Evolutionary conservation across 176 grass and related monocot genomes (phyloP).

Genomic region (Tillandsia leiboldiana): DNA sequence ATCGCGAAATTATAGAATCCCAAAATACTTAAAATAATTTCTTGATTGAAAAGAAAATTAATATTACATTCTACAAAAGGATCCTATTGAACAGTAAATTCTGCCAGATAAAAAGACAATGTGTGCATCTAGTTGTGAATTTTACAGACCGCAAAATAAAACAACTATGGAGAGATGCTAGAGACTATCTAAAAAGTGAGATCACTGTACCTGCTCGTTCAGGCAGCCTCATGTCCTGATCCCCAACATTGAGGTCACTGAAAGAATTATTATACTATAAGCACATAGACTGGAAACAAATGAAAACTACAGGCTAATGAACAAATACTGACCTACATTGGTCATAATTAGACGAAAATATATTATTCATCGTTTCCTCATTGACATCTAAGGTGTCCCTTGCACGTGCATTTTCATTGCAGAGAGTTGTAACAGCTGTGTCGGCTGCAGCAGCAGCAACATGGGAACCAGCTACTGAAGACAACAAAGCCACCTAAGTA

Average conservation of each 20-base stretch:
- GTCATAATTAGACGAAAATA: conserved; percentile 36
- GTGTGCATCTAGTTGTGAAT: neutral
- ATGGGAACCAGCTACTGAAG: conserved; percentile 46
- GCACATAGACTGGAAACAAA: neutral
- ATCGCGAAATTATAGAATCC: no score
- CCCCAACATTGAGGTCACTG: conserved; percentile 18
- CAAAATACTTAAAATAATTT: no score
- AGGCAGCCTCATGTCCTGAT: conserved; percentile 22
- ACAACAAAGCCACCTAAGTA: conserved; percentile 61
- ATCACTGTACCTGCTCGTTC: conserved; percentile 26
- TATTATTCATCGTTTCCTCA: conserved; percentile 40
- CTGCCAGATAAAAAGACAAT: neutral
- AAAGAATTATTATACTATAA: conserved; percentile 15
- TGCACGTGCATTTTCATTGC: conserved; percentile 52
- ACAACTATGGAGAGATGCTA: neutral
- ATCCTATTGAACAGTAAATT: neutral
- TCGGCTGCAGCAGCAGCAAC: conserved; percentile 64
- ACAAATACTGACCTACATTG: conserved; percentile 34
- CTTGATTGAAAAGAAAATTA: neutral
- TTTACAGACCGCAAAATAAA: neutral
- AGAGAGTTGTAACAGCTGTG: conserved; percentile 48
- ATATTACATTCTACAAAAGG: neutral
- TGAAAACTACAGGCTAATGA: conserved; percentile 10
- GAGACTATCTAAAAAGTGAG: neutral
- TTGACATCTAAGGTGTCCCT: conserved; percentile 47